These are phyloP conservation scores for Lasiosphaeris hirsuta DNA, from an alignment of 495 filamentous ascomycete species.

Conservation along the genomic window DNA sequence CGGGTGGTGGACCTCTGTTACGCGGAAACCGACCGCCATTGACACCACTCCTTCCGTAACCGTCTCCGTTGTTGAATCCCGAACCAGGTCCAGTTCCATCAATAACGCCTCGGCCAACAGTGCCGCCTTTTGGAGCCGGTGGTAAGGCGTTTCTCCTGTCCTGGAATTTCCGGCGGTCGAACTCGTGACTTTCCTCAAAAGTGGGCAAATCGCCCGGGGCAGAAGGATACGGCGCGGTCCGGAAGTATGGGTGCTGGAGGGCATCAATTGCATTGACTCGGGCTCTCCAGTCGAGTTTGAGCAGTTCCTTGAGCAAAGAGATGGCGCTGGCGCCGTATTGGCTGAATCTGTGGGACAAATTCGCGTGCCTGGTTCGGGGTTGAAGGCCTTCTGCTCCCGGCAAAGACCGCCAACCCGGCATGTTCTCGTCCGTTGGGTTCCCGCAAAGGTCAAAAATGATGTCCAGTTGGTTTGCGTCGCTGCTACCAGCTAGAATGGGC, in stretches of 20 bases:
- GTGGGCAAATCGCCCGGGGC: slow-evolving; percentile 75
- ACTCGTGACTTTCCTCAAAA: slow-evolving; percentile 93
- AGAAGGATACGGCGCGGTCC: slow-evolving; percentile 70
- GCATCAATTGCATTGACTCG: slow-evolving; percentile 95
- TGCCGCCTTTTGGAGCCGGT: slow-evolving; percentile 85
- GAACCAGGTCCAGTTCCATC: slow-evolving; percentile 48
- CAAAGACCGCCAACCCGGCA: slow-evolving; percentile 85
- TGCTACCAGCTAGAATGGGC: slow-evolving; percentile 86
- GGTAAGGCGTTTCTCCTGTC: slow-evolving; percentile 73
- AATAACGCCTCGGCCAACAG: slow-evolving; percentile 71
- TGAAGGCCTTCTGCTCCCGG: slow-evolving; percentile 76
- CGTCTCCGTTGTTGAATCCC: slow-evolving; percentile 45
- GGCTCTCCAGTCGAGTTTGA: slow-evolving; percentile 83
- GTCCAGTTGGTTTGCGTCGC: slow-evolving; percentile 83
- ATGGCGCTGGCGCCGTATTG: slow-evolving; percentile 62
- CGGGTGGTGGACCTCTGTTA: slow-evolving; percentile 32
- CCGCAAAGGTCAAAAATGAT: slow-evolving; percentile 94
- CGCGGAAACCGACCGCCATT: slow-evolving; percentile 38
- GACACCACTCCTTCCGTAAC: slow-evolving; percentile 37
- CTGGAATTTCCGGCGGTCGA: slow-evolving; percentile 86
- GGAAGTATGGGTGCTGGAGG: slow-evolving; percentile 89
- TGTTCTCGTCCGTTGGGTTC: slow-evolving; percentile 82
- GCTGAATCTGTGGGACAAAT: slow-evolving; percentile 67
- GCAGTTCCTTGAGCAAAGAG: slow-evolving; percentile 74
- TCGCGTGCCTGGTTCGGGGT: slow-evolving; percentile 61